Base-by-base conservation (phyloP, 2,329 filamentous ascomycete genomes). In the Neofusicoccum sp. region DNA sequence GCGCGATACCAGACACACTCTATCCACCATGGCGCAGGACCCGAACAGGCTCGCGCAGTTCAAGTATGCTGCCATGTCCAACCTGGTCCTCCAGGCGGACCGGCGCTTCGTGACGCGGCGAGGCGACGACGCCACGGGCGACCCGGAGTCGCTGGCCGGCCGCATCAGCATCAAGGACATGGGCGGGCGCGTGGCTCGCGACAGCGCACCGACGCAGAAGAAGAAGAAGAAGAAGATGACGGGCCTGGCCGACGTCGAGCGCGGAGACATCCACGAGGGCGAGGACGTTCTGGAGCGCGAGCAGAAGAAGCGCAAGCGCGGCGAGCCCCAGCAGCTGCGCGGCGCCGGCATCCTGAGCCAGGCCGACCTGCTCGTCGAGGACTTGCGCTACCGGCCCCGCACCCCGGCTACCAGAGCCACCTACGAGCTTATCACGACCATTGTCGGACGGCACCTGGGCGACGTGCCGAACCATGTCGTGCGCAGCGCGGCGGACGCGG, bases 41-140 rank as follows among this genome's bases (percentile, higher is more conserved):
- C 34, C 43, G 29, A 83, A 85, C 73, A 58, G 54, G 41, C 91
- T 96, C 73, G 93, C 92, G 79, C 93, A 97, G 81, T 97, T 96
- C 86, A 97, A 97, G 81, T 97, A 97, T 87, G 93, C 93, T 88
- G 93, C 92, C 79, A 98, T 99, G 95, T 99, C 95, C 82, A 99
- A 99, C 88, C 90, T 99, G 92, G 95, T 99, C 76, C 92, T 99
- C 87, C 95, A 99, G 91, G 93, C 93, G 82, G 95, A 99, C 83
- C 90, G 93, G 81, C 90, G 95, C 72, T 98, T 99, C 77, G 90
- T 96, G 71, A 92, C 92, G 67, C 89, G 95, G 77, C 89, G 93
- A 72, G 93, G 89, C 71, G 94, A 99, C 79, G 96, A 99, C 81
- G 89, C 92, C 67, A 98, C 94, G 58, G 95, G 95, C 71, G 95